A percentile compares a stretch with the other conserved stretches of the same genome.
Conservation (phyloP, 306 rosid genomes). For the Prunus salicina region DNA sequence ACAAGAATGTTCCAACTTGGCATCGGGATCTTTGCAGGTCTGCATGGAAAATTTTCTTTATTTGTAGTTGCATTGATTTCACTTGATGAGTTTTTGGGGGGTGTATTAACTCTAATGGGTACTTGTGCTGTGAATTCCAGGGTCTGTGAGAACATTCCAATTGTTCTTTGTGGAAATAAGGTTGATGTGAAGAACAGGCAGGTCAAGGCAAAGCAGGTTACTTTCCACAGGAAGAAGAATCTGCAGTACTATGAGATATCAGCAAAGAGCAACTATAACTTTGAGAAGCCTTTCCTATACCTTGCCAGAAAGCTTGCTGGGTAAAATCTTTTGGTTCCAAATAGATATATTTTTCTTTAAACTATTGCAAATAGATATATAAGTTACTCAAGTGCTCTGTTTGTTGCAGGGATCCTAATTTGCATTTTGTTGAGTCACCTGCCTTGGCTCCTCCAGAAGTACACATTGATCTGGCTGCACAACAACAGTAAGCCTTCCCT, state of each 20-base stretch:
- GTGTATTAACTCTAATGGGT: neutral
- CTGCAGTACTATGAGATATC: slow-evolving; percentile 82
- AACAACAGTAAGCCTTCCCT: slow-evolving; percentile 49
- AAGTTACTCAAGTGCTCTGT: neutral
- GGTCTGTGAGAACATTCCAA: slow-evolving; percentile 81
- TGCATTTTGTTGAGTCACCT: slow-evolving; percentile 87
- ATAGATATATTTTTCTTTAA: neutral
- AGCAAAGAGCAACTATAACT: slow-evolving; percentile 83
- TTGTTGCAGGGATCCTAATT: slow-evolving; percentile 61
- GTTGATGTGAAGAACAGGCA: slow-evolving; percentile 90
- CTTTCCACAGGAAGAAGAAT: slow-evolving; percentile 80
- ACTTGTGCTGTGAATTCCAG: slow-evolving; percentile 26
- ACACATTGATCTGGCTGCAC: slow-evolving; percentile 67
- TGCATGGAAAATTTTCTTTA: neutral
- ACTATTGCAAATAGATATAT: neutral
- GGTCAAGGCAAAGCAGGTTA: slow-evolving; percentile 85
- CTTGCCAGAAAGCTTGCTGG: slow-evolving; percentile 91
- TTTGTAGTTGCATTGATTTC: neutral
- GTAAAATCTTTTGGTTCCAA: slow-evolving; percentile 21
- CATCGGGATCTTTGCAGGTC: slow-evolving; percentile 77
- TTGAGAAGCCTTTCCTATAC: slow-evolving; percentile 74
- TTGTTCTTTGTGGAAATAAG: slow-evolving; percentile 83
- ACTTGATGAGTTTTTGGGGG: neutral
- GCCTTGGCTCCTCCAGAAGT: slow-evolving; percentile 92
- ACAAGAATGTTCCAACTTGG: slow-evolving; percentile 85